Evolutionary conservation across 768 basidiomycete genomes (phyloP).

Genomic region (Nidula microcarpa): DNA sequence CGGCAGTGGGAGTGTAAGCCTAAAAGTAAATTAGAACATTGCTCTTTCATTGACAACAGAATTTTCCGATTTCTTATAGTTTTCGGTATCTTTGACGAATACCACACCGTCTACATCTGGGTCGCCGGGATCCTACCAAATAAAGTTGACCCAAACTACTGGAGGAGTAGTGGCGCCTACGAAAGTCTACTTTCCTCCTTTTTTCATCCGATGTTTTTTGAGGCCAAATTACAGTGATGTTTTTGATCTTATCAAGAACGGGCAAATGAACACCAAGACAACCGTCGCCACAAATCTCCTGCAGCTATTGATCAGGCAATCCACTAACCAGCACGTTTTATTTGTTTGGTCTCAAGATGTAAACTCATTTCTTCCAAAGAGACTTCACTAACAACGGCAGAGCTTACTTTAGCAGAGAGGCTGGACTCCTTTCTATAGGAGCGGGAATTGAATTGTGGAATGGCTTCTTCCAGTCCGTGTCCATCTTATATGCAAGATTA

Average conservation of each 20-base stretch:
- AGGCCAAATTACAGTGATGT: slow-evolving; percentile 18
- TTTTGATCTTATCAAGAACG: slow-evolving; percentile 12
- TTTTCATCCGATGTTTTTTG: neutral
- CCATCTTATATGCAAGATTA: neutral
- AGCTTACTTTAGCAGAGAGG: slow-evolving; percentile 31
- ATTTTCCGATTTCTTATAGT: neutral
- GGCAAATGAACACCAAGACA: slow-evolving; percentile 16
- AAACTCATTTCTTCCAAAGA: neutral
- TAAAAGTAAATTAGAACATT: neutral
- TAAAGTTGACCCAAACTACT: slow-evolving; percentile 33
- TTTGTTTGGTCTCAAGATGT: neutral
- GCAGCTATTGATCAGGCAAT: slow-evolving; percentile 47
- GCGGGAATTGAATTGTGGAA: slow-evolving; percentile 39
- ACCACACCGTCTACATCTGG: slow-evolving; percentile 1
- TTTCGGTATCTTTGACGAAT: neutral
- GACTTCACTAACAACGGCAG: slow-evolving; percentile 12
- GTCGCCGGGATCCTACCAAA: slow-evolving; percentile 20
- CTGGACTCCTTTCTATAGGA: slow-evolving; percentile 4
- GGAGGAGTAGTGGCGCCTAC: slow-evolving; percentile 29
- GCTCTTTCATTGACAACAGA: neutral
- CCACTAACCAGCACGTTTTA: slow-evolving; percentile 35
- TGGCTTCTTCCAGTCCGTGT: slow-evolving; percentile 49
- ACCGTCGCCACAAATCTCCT: slow-evolving; percentile 40
- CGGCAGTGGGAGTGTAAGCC: slow-evolving; percentile 20
- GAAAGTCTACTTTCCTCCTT: slow-evolving; percentile 18